Base-by-base conservation (phyloP, 306 rosid genomes). In the Trifolium pratense region DNA sequence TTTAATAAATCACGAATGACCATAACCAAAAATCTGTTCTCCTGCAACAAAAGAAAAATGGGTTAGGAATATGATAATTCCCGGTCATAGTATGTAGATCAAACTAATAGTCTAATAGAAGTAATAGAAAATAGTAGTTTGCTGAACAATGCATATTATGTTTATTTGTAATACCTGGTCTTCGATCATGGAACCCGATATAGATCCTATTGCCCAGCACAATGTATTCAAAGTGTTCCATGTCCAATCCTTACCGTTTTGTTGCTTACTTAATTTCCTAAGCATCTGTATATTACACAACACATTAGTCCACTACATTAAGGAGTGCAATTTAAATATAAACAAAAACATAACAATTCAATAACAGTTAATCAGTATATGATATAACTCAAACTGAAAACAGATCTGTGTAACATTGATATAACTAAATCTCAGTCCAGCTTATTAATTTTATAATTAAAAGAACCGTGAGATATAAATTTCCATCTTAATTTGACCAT, bases 151-250 rank as follows among this genome's bases (percentile, higher is more conserved):
- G 51, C 46, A 60, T 36, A 71, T 43, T 17, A 6, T 23, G 71
- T 16, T 60, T 67, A 39, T 48, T 80, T 37, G 68, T 25, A 14
- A 43, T 75, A 91, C 98, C 96, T 94, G 98, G 52, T 94, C 97
- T 81, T 94, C 98, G 74, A 83, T 48, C 98, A 94, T 94, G 69
- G 97, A 94, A 78, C 98, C 98, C 58, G 98, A 94, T 80, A 94
- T 94, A 31, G 98, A 94, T 56, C 98, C 98, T 79, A 94, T 94
- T 31, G 97, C 97, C 99, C 97, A 94, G 82, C 99, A 94, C 17
- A 94, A 60, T 5, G 99, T 94, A 88, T 94, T 94, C 79, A 94
- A 81, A 84, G 87, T 91, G 86, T 91, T 94, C 99, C 99, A 94
- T 61, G 94, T 85, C 97, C 97, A 94, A 83, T 94, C 97, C 82